Percentiles rank a stretch among this genome's conserved stretches.
Conservation (phyloP, 495 filamentous ascomycete genomes). For the Penicillium crystallinum region DNA sequence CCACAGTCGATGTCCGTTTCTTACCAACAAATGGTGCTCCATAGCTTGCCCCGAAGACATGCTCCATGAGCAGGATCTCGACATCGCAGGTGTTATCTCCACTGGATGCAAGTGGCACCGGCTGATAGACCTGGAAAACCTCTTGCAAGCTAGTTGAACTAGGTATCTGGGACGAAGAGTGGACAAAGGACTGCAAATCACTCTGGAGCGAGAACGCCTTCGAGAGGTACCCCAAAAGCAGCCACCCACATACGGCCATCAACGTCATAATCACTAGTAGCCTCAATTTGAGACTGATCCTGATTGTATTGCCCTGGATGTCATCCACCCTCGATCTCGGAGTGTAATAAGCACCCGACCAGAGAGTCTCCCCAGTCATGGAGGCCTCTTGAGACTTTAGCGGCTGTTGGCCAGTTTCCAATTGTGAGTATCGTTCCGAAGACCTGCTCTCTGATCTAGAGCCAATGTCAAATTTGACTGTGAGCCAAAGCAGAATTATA, state of each 20-base stretch:
- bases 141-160: slow-evolving; percentile 34
- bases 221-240: neutral
- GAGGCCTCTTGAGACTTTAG: neutral
- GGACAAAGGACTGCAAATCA: neutral
- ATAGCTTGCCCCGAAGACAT: too few relatives aligned
- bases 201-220: neutral
- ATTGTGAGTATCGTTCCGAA: neutral
- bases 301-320: neutral
- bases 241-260: neutral
- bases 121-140: slow-evolving; percentile 66
- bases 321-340: neutral
- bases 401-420: neutral
- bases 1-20: slow-evolving; percentile 9
- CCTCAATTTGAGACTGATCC: neutral
- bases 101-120: slow-evolving; percentile 43
- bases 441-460: neutral
- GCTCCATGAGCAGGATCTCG: slow-evolving; percentile 57
- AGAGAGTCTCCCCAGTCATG: neutral
- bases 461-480: neutral
- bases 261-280: neutral
- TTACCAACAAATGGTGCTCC: slow-evolving; percentile 72
- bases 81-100: slow-evolving; percentile 44
- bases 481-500: neutral
- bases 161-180: neutral
- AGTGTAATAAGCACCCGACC: neutral